Conservation (phyloP, 2,329 filamentous ascomycete species). For the Colletotrichum eleusines region DNA sequence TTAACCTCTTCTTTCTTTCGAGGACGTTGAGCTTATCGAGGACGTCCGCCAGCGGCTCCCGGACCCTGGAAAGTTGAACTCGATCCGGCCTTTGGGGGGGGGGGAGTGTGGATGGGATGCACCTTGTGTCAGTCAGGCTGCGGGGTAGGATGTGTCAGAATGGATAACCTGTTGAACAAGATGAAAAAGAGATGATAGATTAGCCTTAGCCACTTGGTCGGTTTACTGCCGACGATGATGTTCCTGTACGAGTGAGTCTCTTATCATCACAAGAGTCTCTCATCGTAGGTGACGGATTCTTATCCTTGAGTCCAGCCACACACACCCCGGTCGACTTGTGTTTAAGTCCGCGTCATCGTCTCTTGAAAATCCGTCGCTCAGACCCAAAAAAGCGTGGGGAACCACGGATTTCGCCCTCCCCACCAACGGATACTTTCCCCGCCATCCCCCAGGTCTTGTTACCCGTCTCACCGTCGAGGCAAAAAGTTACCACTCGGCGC, state of each 20-base stretch:
- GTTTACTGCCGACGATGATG: neutral
- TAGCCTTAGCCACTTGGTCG: neutral
- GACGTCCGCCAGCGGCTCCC: too few species aligned
- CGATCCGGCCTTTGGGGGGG: too few species aligned
- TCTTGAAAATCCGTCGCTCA: slow-evolving; percentile 9
- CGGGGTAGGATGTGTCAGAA: too few species aligned
- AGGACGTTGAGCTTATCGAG: too few species aligned
- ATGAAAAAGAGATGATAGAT: slow-evolving; percentile 8
- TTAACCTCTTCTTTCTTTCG: too few species aligned
- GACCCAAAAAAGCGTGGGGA: slow-evolving; percentile 11
- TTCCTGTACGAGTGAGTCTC: neutral
- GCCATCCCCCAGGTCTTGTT: slow-evolving; percentile 2
- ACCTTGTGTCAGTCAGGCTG: too few species aligned
- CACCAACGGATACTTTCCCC: slow-evolving; percentile 28
- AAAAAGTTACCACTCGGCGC: neutral
- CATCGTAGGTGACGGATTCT: slow-evolving; percentile 17
- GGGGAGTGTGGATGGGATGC: too few species aligned
- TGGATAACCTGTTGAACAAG: neutral
- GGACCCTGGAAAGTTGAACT: too few species aligned
- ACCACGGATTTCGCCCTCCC: slow-evolving; percentile 19
- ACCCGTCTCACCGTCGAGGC: slow-evolving; percentile 4
- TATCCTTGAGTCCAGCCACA: slow-evolving; percentile 16
- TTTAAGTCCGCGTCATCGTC: slow-evolving; percentile 6
- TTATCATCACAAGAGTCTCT: neutral
- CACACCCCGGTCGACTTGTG: neutral